Conservation (phyloP, 495 filamentous ascomycete genomes). For the Aspergillus sclerotiicarbonarius region DNA sequence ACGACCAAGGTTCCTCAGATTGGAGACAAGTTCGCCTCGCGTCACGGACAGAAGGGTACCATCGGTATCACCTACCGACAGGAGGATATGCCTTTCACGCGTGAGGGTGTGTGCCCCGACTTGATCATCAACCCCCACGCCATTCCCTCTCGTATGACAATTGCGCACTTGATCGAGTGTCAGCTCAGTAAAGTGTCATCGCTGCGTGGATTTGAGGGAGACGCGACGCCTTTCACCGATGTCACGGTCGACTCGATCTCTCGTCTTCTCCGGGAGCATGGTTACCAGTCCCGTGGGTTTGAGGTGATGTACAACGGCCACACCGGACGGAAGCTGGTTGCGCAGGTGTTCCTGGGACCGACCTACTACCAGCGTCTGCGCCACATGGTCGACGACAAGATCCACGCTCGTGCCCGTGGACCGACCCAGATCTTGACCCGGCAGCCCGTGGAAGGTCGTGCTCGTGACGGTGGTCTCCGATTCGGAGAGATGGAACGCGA, state of each 20-base stretch:
- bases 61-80: constrained; percentile 97
- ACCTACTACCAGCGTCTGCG: constrained; percentile 99
- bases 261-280: constrained; percentile 79
- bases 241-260: constrained; percentile 96
- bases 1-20: constrained; percentile 98
- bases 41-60: constrained; percentile 98
- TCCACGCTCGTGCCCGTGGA: constrained; percentile 92
- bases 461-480: constrained; percentile 93
- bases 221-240: constrained; percentile 97
- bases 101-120: constrained; percentile 87
- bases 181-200: constrained; percentile 92
- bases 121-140: constrained; percentile 99
- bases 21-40: constrained; percentile 98
- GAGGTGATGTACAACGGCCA: constrained; percentile 99
- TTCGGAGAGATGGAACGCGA: constrained; percentile 99
- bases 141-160: constrained; percentile 99
- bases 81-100: constrained; percentile 98
- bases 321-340: constrained; percentile 86
- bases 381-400: constrained; percentile 99
- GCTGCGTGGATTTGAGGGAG: constrained; percentile 87
- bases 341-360: constrained; percentile 94
- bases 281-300: constrained; percentile 95
- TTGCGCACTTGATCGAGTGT: constrained; percentile 99
- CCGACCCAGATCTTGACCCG: constrained; percentile 96
- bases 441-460: constrained; percentile 98